Evolutionary conservation across 1,284 basidiomycete species (phyloP).

Genomic region (Hypsizygus ulmarius): DNA sequence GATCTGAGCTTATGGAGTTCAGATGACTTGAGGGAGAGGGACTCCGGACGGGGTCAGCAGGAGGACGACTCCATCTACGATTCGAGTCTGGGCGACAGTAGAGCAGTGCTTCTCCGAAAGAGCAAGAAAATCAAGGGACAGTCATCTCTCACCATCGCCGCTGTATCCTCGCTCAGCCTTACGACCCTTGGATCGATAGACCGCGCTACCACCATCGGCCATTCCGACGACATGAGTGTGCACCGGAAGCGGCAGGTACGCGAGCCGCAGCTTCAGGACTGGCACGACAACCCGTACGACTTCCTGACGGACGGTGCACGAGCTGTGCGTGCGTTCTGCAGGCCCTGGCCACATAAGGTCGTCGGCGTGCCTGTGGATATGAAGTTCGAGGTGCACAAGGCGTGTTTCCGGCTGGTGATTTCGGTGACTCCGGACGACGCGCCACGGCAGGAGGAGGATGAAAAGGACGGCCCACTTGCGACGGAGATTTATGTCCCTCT

Average conservation of each 20-base stretch:
- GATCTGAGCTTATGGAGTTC: constrained; percentile 88
- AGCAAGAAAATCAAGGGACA: constrained; percentile 9
- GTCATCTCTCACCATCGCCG: constrained; percentile 7
- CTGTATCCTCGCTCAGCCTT: constrained; percentile 22
- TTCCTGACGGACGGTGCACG: constrained; percentile 82
- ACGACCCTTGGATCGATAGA: constrained; percentile 21
- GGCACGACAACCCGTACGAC: constrained; percentile 49
- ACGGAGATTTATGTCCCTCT: constrained; percentile 89
- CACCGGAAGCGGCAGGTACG: constrained; percentile 2
- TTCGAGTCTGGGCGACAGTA: constrained; percentile 18
- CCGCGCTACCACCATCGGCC: not conserved
- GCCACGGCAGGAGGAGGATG: constrained; percentile 21
- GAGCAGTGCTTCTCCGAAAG: constrained; percentile 24
- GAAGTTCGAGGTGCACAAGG: constrained; percentile 75
- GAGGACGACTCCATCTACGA: constrained; percentile 21
- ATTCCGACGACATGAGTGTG: constrained; percentile 10
- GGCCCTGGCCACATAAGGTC: constrained; percentile 77
- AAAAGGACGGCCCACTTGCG: constrained; percentile 42
- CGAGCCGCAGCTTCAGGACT: constrained; percentile 20
- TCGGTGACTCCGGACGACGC: constrained; percentile 56
- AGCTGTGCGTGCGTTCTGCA: constrained; percentile 77
- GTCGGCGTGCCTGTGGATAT: constrained; percentile 69
- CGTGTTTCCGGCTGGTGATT: constrained; percentile 66
- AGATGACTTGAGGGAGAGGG: constrained; percentile 60
- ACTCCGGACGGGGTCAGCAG: constrained; percentile 13